Evolutionary conservation across 768 basidiomycete genomes (phyloP).

Genomic region (Cytidiella melzeri): DNA sequence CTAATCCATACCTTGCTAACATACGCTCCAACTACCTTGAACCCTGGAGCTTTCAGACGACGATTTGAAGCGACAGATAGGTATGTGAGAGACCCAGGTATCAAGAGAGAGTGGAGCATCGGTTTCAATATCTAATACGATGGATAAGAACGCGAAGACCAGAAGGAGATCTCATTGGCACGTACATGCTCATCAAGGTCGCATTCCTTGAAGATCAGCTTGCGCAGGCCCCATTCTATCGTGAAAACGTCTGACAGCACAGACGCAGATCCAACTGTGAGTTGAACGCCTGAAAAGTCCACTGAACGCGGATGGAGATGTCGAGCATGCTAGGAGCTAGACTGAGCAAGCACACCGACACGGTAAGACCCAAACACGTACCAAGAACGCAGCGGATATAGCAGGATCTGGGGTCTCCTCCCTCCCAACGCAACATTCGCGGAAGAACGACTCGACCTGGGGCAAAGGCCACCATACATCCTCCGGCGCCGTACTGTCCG

Average conservation of each 20-base stretch:
- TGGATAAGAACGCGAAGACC: constrained; percentile 1
- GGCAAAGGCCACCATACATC: constrained; percentile 82
- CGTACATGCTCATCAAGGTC: constrained; percentile 78
- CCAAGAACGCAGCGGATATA: constrained; percentile 68
- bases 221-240: constrained; percentile 89
- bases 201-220: constrained; percentile 81
- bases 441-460: constrained; percentile 81
- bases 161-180: constrained; percentile 2
- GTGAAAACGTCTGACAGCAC: constrained; percentile 87
- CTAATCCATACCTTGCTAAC: constrained; percentile 50
- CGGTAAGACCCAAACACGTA: constrained; percentile 27
- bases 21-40: constrained; percentile 76
- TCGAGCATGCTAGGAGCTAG: constrained; percentile 40
- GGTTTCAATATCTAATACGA: constrained; percentile 69
- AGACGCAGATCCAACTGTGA: constrained; percentile 63
- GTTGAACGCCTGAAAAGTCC: constrained; percentile 74
- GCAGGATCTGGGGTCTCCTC: constrained; percentile 65
- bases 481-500: constrained; percentile 16
- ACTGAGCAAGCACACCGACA: neutral
- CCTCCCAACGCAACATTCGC: constrained; percentile 74
- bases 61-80: constrained; percentile 85
- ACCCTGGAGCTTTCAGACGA: constrained; percentile 69
- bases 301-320: constrained; percentile 58
- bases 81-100: constrained; percentile 72
- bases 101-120: constrained; percentile 83